These are phyloP conservation scores for Naegleria gruberi DNA, from an alignment of 208 protist genomes.

Conservation along the genomic window DNA sequence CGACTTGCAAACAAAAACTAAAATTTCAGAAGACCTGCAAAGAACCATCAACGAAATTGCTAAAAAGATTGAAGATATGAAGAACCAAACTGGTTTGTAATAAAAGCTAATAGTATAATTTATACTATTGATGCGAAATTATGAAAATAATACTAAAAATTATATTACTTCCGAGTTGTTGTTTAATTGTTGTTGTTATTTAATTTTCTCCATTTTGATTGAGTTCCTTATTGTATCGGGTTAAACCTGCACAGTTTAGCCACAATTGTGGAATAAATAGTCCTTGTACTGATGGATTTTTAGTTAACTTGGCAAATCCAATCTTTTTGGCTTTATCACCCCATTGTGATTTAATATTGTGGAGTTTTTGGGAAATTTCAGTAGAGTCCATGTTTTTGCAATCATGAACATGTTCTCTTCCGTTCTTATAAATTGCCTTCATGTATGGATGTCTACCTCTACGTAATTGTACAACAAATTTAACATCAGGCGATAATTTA, in stretches of 20 bases:
- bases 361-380: background rate
- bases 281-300: background rate
- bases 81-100: conserved; percentile 36
- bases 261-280: background rate
- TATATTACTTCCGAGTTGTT: too few relatives aligned
- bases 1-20: conserved; percentile 37
- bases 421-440: background rate
- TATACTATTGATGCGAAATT: too few relatives aligned
- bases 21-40: conserved; percentile 58
- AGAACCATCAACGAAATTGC: conserved; percentile 50
- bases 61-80: conserved; percentile 69
- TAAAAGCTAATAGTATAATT: background rate
- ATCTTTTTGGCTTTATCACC: conserved; percentile 8
- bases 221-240: background rate
- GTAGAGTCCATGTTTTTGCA: background rate
- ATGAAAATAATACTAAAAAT: too few relatives aligned
- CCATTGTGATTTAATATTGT: background rate
- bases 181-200: too few relatives aligned
- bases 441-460: background rate
- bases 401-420: background rate
- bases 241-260: background rate
- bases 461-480: background rate
- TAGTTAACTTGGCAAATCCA: background rate
- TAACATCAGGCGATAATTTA: background rate
- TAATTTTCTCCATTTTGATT: background rate